Conservation (phyloP, 306 rosid genomes). For the Hippophae rhamnoides region DNA sequence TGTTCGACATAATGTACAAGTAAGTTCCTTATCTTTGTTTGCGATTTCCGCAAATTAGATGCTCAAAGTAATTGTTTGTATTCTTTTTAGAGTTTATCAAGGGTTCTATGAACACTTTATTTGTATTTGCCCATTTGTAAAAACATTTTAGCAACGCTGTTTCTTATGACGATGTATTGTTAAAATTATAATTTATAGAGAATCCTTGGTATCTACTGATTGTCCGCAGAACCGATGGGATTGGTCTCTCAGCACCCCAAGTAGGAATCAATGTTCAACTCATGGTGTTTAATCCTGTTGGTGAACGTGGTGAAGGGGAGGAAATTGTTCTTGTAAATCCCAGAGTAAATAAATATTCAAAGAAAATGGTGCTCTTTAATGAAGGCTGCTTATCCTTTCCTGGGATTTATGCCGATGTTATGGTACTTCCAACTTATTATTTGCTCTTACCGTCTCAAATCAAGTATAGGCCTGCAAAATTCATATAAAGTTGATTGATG, state of each 20-base stretch:
- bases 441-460: conserved; percentile 4
- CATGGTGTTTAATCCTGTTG: conserved; percentile 85
- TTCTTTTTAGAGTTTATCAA: neutral
- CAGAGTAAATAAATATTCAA: conserved; percentile 59
- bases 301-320: conserved; percentile 81
- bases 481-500: too few species aligned
- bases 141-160: too few species aligned
- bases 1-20: conserved; percentile 93
- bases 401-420: conserved; percentile 55
- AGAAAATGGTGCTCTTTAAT: conserved; percentile 43
- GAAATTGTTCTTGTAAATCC: conserved; percentile 95
- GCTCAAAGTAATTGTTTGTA: neutral
- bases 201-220: conserved; percentile 22
- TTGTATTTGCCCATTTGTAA: neutral
- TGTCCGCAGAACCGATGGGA: conserved; percentile 81
- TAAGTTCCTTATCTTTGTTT: conserved; percentile 21
- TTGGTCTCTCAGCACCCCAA: conserved; percentile 96
- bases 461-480: neutral
- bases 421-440: conserved; percentile 24
- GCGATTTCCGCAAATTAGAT: neutral
- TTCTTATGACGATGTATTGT: too few species aligned
- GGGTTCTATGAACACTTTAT: neutral
- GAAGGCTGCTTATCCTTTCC: conserved; percentile 96
- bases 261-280: conserved; percentile 85
- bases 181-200: conserved; percentile 14